Evolutionary conservation across 2,329 filamentous ascomycete genomes (phyloP), one percentile per base, ranked within the genome.

Genomic region (Bertia moriformis): DNA sequence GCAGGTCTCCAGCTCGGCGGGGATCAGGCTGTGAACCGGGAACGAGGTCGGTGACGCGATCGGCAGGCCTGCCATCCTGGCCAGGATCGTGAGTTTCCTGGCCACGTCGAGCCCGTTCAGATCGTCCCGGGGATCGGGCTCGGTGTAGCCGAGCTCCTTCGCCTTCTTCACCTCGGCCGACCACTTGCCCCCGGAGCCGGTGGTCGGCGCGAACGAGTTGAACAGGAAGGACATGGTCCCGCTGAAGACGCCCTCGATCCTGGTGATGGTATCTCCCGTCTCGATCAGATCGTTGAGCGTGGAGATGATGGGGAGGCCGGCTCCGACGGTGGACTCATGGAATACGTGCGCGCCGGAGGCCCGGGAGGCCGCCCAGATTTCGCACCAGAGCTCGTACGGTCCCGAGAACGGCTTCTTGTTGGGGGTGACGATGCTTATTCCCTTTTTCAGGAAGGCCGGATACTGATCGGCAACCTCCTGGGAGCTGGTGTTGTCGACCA

Each of bases 341-440:
- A 91, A 96, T 43, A 96, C 70, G 54, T 86, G 83, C 33, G 88
- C 84, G 33, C 81, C 82, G 1, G 73, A 73, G 19, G 71, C 67
- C 37, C 71, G 67, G 1, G 87, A 80, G 1, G 84, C 71, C 3
- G 66, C 62, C 59, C 93, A 93, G 54, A 98, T 95, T 45, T 83
- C 75, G 52, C 84, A 73, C 88, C 89, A 98, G 41, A 94, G 66
- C 49, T 76, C 67, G 51, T 84, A 78, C 36, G 74, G 77, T 42
- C 83, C 78, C 0, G 86, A 93, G 62, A 98, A 98, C 13, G 83
- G 89, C 63, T 98, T 98, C 69, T 98, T 98, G 70, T 96, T 98
- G 33, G 91, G 88, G 1, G 91, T 98, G 19, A 96, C 85, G 50
- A 98, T 77, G 59, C 78, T 89, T 58, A 98, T 79, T 12, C 88